Percentiles rank a stretch among this genome's conserved stretches.
phyloP scores from a whole-genome alignment of 805 yeast genomes.

The Lipomyces yamadae region DNA sequence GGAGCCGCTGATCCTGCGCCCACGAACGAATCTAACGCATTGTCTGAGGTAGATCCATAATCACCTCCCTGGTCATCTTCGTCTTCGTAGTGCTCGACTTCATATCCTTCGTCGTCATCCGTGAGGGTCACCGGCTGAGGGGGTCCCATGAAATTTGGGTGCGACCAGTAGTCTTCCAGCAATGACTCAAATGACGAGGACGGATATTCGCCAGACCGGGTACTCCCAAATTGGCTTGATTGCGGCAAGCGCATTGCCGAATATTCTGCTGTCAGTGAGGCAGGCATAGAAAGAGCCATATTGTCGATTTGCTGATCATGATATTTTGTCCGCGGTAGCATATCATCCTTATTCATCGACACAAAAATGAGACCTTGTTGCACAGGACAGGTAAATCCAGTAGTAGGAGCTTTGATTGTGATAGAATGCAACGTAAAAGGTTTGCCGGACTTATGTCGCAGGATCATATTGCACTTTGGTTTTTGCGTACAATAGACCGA shows the following conservation, averaged over 20 bases:
- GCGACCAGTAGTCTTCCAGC: slow-evolving; percentile 13
- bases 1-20: not conserved
- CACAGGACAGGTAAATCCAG: slow-evolving; percentile 36
- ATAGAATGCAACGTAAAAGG: slow-evolving; percentile 35
- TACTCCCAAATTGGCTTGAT: slow-evolving; percentile 11
- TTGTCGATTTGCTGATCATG: slow-evolving; percentile 29
- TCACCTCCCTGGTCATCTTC: slow-evolving; percentile 4
- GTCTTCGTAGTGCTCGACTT: slow-evolving; percentile 12
- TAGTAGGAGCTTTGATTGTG: slow-evolving; percentile 34
- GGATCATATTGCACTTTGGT: slow-evolving; percentile 34
- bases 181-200: slow-evolving; percentile 5
- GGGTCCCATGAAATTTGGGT: slow-evolving; percentile 1
- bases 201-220: not conserved
- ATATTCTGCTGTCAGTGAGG: slow-evolving; percentile 11
- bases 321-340: slow-evolving; percentile 28
- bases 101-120: slow-evolving; percentile 13
- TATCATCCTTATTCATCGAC: slow-evolving; percentile 32
- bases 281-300: slow-evolving; percentile 13
- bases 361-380: slow-evolving; percentile 33
- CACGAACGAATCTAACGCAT: slow-evolving; percentile 1
- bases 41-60: slow-evolving; percentile 1
- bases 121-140: slow-evolving; percentile 4
- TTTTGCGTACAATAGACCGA: slow-evolving; percentile 35
- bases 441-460: slow-evolving; percentile 25
- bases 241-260: slow-evolving; percentile 20